Percentiles rank a stretch among this genome's conserved stretches.
These are phyloP conservation scores for Bimuria novae-zelandiae DNA, from an alignment of 2,329 filamentous ascomycete species.

Conservation along the genomic window DNA sequence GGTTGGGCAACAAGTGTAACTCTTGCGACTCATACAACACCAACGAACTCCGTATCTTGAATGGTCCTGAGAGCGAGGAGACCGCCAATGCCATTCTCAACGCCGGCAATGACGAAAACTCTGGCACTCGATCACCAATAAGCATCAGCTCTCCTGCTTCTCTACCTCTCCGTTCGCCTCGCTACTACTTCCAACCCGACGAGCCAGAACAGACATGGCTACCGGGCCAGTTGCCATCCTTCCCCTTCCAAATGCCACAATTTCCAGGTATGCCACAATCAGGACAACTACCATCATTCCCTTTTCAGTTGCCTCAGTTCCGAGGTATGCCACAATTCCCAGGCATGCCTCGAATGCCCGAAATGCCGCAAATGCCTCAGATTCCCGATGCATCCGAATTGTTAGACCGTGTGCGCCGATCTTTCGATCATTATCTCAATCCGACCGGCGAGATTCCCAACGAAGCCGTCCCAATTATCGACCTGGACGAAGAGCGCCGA, in stretches of 20 bases:
- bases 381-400: constrained; percentile 43
- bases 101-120: constrained; percentile 29
- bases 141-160: constrained; percentile 40
- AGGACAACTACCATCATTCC: constrained; percentile 42
- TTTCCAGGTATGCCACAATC: constrained; percentile 35
- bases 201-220: constrained; percentile 45
- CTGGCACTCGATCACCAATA: constrained; percentile 32
- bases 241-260: constrained; percentile 44
- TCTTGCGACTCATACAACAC: constrained; percentile 61
- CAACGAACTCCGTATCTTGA: constrained; percentile 53
- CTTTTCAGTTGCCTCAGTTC: constrained; percentile 36
- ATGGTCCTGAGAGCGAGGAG: constrained; percentile 43
- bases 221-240: constrained; percentile 41
- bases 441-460: constrained; percentile 39
- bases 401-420: constrained; percentile 42
- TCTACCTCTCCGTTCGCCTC: constrained; percentile 39
- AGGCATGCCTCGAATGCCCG: constrained; percentile 28
- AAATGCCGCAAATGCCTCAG: constrained; percentile 38
- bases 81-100: constrained; percentile 39
- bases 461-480: constrained; percentile 42
- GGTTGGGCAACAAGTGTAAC: constrained; percentile 88
- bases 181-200: constrained; percentile 45
- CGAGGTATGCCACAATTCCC: constrained; percentile 37
- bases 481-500: constrained; percentile 42
- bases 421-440: constrained; percentile 52